These are phyloP conservation scores for Hypoxylon sp. DNA, from an alignment of 2,329 filamentous ascomycete species.

Conservation along the genomic window DNA sequence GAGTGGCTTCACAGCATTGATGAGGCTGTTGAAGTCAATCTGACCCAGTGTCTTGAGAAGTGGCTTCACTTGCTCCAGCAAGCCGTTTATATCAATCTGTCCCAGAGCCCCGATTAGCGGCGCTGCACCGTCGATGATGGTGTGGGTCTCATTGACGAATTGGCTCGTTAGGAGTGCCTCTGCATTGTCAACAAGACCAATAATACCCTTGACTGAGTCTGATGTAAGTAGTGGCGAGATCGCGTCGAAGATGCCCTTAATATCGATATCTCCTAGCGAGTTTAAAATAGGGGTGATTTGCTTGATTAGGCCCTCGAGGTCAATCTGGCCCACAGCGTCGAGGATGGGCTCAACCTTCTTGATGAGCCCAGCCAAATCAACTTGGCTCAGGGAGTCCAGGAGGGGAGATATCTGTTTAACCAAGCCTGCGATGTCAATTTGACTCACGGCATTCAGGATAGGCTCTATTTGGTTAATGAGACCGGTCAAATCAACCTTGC, in stretches of 20 bases:
- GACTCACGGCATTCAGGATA: constrained; percentile 55
- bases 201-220: constrained; percentile 54
- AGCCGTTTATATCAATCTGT: constrained; percentile 57
- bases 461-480: constrained; percentile 57
- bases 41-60: constrained; percentile 56
- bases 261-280: constrained; percentile 53
- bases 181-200: constrained; percentile 57
- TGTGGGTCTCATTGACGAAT: constrained; percentile 61
- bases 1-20: constrained; percentile 57
- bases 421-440: constrained; percentile 56
- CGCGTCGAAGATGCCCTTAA: constrained; percentile 54
- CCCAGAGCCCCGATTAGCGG: constrained; percentile 57
- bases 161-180: constrained; percentile 57
- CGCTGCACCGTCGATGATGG: constrained; percentile 57
- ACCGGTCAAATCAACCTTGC: constrained; percentile 54
- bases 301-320: constrained; percentile 38
- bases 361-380: constrained; percentile 57
- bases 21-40: constrained; percentile 56
- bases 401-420: constrained; percentile 53
- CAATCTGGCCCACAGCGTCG: constrained; percentile 40
- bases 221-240: constrained; percentile 57
- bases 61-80: constrained; percentile 57
- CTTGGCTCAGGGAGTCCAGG: constrained; percentile 55
- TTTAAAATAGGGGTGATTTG: constrained; percentile 54
- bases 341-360: constrained; percentile 56